These are phyloP conservation scores for Phanerodontia chrysosporium DNA, from an alignment of 768 basidiomycete genomes.

Conservation along the genomic window DNA sequence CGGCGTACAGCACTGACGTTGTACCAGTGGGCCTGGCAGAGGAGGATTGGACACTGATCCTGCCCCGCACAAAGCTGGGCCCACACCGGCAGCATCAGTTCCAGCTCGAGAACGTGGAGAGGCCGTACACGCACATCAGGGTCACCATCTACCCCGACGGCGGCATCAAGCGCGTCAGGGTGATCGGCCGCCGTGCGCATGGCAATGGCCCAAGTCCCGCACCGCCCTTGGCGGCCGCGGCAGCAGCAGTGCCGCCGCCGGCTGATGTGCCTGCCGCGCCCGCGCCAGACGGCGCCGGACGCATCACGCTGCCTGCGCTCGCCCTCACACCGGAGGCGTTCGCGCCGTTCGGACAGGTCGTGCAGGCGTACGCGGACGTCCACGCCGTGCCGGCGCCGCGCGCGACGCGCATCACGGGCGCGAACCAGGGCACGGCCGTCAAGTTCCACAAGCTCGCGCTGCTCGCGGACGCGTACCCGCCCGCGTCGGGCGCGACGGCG, in stretches of 20 bases:
- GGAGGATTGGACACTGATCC: constrained; percentile 66
- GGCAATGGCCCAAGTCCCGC: too few relatives aligned
- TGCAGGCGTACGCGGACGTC: constrained; percentile 79
- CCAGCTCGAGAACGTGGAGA: constrained; percentile 63
- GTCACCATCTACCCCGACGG: constrained; percentile 93
- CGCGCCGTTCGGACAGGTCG: constrained; percentile 82
- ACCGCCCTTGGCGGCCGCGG: background rate
- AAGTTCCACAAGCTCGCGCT: constrained; percentile 92
- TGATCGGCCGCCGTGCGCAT: constrained; percentile 58
- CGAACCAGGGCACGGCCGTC: constrained; percentile 85
- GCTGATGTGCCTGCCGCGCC: background rate
- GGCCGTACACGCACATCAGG: constrained; percentile 74
- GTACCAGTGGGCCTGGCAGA: constrained; percentile 29
- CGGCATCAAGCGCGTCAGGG: constrained; percentile 88
- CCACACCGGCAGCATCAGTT: constrained; percentile 90
- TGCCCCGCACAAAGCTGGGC: constrained; percentile 76
- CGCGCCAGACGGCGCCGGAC: background rate
- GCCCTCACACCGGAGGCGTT: constrained; percentile 85
- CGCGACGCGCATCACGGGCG: constrained; percentile 67
- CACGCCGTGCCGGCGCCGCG: constrained; percentile 57
- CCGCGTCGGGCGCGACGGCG: constrained; percentile 47
- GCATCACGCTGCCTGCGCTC: constrained; percentile 43
- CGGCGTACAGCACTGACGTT: constrained; percentile 35
- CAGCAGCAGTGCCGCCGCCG: background rate
- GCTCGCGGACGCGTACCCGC: constrained; percentile 64